phyloP scores from a whole-genome alignment of 2,329 filamentous ascomycete genomes.

The Chrysosporium keratinophilum region DNA sequence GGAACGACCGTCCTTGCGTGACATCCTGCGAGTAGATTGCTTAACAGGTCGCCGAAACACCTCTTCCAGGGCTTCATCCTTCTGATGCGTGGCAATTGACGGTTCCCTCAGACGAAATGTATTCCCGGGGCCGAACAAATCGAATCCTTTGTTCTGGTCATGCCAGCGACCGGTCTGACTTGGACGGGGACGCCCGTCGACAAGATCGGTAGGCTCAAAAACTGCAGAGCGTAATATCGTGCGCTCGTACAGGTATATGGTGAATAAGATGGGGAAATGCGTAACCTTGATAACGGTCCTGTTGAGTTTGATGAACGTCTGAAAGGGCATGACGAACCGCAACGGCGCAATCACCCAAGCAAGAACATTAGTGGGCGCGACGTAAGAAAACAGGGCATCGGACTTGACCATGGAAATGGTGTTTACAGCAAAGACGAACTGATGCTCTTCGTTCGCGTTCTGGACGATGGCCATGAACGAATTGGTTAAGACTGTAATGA shows the following conservation, averaged over 20 bases:
- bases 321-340: constrained; percentile 68
- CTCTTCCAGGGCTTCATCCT: constrained; percentile 81
- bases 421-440: constrained; percentile 89
- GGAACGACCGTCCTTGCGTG: constrained; percentile 43
- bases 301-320: constrained; percentile 73
- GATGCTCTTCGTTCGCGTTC: constrained; percentile 85
- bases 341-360: constrained; percentile 81
- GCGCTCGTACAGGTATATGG: constrained; percentile 79
- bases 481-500: constrained; percentile 92
- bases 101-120: constrained; percentile 61
- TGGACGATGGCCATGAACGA: constrained; percentile 92
- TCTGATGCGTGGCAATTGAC: constrained; percentile 77
- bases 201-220: constrained; percentile 72
- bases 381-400: constrained; percentile 89
- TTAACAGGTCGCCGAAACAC: constrained; percentile 66
- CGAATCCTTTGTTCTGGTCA: constrained; percentile 46
- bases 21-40: constrained; percentile 44
- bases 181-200: constrained; percentile 56
- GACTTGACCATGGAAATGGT: constrained; percentile 98
- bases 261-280: constrained; percentile 76
- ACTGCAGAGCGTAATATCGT: constrained; percentile 63
- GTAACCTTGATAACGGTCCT: constrained; percentile 84
- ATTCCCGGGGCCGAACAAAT: constrained; percentile 62
- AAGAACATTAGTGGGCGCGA: constrained; percentile 82
- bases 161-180: constrained; percentile 48